Evolutionary conservation across 805 yeast genomes (phyloP), one percentile per base, ranked within the genome.

Genomic region (Saturnispora ahearnii): DNA sequence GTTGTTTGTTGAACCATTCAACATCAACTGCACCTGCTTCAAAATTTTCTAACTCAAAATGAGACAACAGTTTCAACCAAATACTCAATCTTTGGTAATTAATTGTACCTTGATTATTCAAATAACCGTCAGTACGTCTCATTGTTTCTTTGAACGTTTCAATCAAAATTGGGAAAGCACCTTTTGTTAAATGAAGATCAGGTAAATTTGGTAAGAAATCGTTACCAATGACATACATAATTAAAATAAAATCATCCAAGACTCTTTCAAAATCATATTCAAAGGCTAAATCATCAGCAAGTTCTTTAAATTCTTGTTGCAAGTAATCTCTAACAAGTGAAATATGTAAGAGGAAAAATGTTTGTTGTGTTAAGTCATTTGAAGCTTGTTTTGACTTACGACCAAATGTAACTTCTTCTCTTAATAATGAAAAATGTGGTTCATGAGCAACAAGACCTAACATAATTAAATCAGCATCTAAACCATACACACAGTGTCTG

Each of bases 201-300:
- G 99, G 99, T 58, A 95, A 76, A 63, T 93, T 87, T 26, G 99
- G 99, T 62, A 93, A 76, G 81, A 93, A 93, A 75, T 93, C 99
- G 63, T 93, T 93, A 60, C 99, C 99, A 59, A 93, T 87, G 53
- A 93, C 96, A 62, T 87, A 90, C 83, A 88, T 79, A 59, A 91
- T 84, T 53, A 93, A 73, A 55, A 93, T 87, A 57, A 91, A 88
- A 65, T 93, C 99, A 67, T 93, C 99, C 55, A 93, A 68, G 26
- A 89, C 75, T 55, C 90, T 76, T 66, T 93, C 99, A 65, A 93
- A 90, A 67, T 85, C 80, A 60, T 84, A 91, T 36, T 71, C 78
- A 58, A 88, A 88, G 22, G 77, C 62, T 45, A 87, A 58, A 46
- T 76, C 73, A 54, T 78, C 84, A 42, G 79, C 78, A 56, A 89